Evolutionary conservation across 2,329 filamentous ascomycete species (phyloP), one percentile per base, ranked within the genome.

Genomic region (Lasiodiplodia theobromae): DNA sequence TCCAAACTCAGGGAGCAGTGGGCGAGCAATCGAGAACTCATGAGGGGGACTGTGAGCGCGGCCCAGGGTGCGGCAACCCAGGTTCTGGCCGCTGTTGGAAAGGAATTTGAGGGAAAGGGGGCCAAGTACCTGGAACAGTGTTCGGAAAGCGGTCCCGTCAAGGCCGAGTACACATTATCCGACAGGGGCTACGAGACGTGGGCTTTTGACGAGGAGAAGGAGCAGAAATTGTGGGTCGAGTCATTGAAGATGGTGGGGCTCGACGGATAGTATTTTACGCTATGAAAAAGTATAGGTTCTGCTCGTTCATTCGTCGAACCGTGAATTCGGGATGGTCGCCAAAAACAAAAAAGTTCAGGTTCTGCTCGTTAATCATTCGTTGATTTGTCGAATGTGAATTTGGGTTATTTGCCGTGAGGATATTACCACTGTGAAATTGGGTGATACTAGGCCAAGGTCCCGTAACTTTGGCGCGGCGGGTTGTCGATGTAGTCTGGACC

Each of bases 1-100:
- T 79, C 81, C 51, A 88, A 88, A 72, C 78, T 81, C 0, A 84
- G 85, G 5, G 85, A 84, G 63, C 79, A 86, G 25, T 85, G 82
- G 71, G 81, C 84, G 68, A 82, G 85, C 7, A 86, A 84, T 69
- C 80, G 86, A 65, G 51, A 54, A 4, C 5, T 47, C 5, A 54
- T 56, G 23, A 66, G 47, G 7, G 34, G 23, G 10, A 54, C 40
- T 6, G 7, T 56, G 21, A 66, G 63, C 31, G 34, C 63, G 18
- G 63, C 34, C 2, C 63, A 66, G 37, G 63, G 51, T n/a, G 63
- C 63, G 77, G 87, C 34, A 84, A 87, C 44, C 78, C 84, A 1
- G 80, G 79, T 1, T 86, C 84, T 71, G 82, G 80, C 4, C 31
- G 67, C 53, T 18, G 69, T 73, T 37, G 38, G 65, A 12, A 68